These are phyloP conservation scores for Micromonas pusilla DNA, from an alignment of 139 green algal genomes.

Conservation along the genomic window DNA sequence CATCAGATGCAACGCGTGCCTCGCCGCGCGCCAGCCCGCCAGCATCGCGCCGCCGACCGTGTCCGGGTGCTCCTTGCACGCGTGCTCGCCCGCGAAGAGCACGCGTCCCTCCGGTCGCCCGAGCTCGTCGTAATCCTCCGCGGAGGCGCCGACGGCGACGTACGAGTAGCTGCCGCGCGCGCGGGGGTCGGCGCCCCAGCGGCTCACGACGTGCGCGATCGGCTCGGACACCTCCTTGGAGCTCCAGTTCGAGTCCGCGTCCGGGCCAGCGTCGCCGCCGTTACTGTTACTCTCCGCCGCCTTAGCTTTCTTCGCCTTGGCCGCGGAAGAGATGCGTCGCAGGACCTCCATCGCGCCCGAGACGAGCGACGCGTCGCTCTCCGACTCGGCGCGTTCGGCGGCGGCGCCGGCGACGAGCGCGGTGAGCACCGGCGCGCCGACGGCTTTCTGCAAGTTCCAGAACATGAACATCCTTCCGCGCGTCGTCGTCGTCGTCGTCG, in stretches of 20 bases:
- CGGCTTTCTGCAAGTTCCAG: conserved; percentile 67
- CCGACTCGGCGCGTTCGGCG: conserved; percentile 4
- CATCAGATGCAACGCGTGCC: conserved; percentile 8
- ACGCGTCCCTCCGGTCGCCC: conserved; percentile 45
- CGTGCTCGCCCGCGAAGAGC: conserved; percentile 83
- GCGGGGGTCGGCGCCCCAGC: conserved; percentile 51
- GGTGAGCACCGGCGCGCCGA: conserved; percentile 42
- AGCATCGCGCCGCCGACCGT: conserved; percentile 81
- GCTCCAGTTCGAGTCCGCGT: no score
- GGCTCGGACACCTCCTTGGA: neutral
- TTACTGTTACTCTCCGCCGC: no score
- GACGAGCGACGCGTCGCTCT: neutral
- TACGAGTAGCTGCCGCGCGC: conserved; percentile 66
- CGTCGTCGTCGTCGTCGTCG: neutral
- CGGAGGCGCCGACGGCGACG: conserved; percentile 53
- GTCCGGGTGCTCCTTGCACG: conserved; percentile 76
- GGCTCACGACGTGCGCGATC: neutral
- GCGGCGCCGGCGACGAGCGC: conserved; percentile 49
- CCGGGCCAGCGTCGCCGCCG: no score
- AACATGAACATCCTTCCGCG: conserved; percentile 74
- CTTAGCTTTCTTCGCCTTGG: no score
- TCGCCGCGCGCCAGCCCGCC: conserved; percentile 62
- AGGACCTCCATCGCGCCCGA: neutral
- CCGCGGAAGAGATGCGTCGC: neutral
- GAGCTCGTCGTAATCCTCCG: conserved; percentile 64